phyloP scores from a whole-genome alignment of 2,329 filamentous ascomycete species.

The Tolypocladium sp. region DNA sequence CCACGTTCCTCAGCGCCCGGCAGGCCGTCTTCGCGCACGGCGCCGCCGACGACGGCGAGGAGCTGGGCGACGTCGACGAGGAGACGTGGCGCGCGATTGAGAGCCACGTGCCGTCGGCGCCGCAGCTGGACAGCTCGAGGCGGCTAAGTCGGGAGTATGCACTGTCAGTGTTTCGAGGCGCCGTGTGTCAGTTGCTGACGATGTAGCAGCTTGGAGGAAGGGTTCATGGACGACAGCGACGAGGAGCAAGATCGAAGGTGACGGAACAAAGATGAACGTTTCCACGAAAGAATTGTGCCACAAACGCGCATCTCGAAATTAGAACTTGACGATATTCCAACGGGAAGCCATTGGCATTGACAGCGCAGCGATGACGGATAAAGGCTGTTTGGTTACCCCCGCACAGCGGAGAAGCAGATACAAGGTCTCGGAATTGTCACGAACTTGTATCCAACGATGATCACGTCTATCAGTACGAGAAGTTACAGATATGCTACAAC shows the following conservation, averaged over 20 bases:
- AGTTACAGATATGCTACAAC: neutral
- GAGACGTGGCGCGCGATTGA: slow-evolving; percentile 33
- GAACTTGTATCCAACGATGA: neutral
- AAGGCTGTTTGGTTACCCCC: neutral
- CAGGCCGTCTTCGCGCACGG: slow-evolving; percentile 26
- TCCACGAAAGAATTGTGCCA: neutral
- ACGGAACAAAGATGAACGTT: neutral
- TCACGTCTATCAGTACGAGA: neutral
- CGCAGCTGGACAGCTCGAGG: slow-evolving; percentile 38
- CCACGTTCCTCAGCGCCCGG: slow-evolving; percentile 37
- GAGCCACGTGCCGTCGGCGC: slow-evolving; percentile 19
- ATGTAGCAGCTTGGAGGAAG: slow-evolving; percentile 17
- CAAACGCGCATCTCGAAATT: neutral
- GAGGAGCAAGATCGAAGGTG: slow-evolving; percentile 21
- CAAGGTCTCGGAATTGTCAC: neutral
- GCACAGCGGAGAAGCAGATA: neutral
- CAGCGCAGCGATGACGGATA: neutral
- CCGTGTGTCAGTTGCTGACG: slow-evolving; percentile 7
- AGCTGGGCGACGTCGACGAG: slow-evolving; percentile 52
- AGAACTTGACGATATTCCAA: neutral
- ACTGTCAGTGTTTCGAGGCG: neutral
- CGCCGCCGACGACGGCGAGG: slow-evolving; percentile 49
- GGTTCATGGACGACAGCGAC: slow-evolving; percentile 35
- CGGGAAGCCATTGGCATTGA: neutral
- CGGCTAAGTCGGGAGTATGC: slow-evolving; percentile 67